Conservation (phyloP, 805 yeast genomes). For the Wickerhamiella cacticola region DNA sequence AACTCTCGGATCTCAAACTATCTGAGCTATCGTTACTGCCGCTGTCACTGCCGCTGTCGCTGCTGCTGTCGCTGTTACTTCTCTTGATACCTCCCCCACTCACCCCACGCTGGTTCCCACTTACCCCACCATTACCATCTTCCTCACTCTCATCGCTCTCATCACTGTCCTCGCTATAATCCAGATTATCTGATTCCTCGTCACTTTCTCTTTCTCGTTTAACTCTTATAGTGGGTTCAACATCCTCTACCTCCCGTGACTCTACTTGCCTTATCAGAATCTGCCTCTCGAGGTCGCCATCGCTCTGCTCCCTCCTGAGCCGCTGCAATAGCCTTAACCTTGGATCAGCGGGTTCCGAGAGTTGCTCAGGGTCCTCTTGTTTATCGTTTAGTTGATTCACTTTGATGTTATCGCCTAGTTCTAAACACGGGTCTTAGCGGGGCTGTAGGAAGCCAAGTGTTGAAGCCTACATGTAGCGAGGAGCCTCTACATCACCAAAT, state of each 20-base stretch:
- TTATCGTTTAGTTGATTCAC: not conserved
- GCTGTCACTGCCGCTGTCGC: not conserved
- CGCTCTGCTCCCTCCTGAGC: not conserved
- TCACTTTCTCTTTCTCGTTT: no score
- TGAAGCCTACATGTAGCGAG: no score
- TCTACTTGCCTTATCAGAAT: not conserved
- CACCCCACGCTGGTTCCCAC: no score
- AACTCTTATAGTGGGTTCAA: not conserved
- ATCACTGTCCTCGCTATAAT: no score
- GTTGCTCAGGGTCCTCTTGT: not conserved
- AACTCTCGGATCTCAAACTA: no score
- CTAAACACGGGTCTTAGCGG: no score
- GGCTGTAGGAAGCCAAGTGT: no score
- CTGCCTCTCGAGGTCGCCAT: no score
- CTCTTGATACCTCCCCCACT: no score
- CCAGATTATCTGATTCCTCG: no score
- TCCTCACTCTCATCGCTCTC: not conserved
- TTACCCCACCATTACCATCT: not conserved
- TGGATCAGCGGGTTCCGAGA: not conserved
- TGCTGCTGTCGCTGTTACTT: not conserved
- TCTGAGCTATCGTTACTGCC: not conserved
- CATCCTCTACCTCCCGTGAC: not conserved
- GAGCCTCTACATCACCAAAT: no score
- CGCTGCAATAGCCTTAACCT: not conserved
- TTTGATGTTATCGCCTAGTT: not conserved